Evolutionary conservation across 2,329 filamentous ascomycete genomes (phyloP), one percentile per base, ranked within the genome.

Genomic region (Colletotrichum simmondsii): DNA sequence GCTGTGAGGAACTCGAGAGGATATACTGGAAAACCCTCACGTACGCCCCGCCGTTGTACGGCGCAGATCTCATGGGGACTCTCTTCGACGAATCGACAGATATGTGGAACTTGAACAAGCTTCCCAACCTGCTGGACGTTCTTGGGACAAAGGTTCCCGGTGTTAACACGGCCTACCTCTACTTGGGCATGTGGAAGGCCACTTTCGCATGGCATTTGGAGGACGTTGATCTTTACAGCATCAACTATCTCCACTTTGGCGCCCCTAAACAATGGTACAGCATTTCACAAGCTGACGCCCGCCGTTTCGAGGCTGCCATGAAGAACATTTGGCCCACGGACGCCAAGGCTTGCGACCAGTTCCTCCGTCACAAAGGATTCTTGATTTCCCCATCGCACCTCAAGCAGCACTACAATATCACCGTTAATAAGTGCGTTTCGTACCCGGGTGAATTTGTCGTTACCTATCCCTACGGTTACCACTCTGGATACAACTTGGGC

Each of bases 201-300:
- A 98, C 97, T 0, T 99, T 99, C 81, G 97, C 97, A 10, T 99
- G 97, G 97, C 97, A 99, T 88, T 85, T 99, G 65, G 97, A 99
- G 81, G 97, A 99, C 81, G 96, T 99, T 54, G 97, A 99, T 85
- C 90, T 99, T 5, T 99, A 99, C 90, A 98, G 95, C 81, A 99
- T 99, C 88, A 99, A 99, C 85, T 99, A 98, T 82, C 95, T 99
- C 72, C 97, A 99, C 80, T 99, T 99, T 81, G 97, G 97, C 67
- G 97, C 97, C 1, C 97, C 97, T 0, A 99, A 99, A 84, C 97
- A 99, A 82, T 99, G 97, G 97, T 99, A 99, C 85, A 98, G 95
- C 83, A 98, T 99, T 76, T 98, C 96, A 0, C 97, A 98, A 81
- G 94, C 94, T 76, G 97, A 99, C 81, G 95, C 96, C 16, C 91